Evolutionary conservation across 352 stramenopile genomes (phyloP).

Genomic region (Globisporangium solare): DNA sequence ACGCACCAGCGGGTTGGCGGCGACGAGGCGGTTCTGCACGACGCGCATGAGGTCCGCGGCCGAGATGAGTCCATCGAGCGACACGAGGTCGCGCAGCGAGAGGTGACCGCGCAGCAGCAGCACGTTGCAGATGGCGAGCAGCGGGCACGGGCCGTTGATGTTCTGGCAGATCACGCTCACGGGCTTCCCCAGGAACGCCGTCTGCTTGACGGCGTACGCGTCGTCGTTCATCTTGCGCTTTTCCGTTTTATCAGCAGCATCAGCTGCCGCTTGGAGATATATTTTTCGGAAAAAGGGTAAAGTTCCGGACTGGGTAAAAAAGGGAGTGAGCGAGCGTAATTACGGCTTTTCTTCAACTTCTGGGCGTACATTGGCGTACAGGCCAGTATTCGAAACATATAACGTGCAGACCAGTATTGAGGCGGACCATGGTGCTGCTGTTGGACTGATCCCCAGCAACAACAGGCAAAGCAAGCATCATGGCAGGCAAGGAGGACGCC

Average conservation of each 20-base stretch:
- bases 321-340: not conserved
- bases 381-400: too few species aligned
- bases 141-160: conserved; percentile 96
- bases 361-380: not conserved
- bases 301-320: not conserved
- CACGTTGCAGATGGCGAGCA: conserved; percentile 95
- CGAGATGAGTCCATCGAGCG: conserved; percentile 70
- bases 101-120: conserved; percentile 92
- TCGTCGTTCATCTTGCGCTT: conserved; percentile 41
- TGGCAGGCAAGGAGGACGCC: conserved; percentile 8
- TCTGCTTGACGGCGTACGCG: conserved; percentile 78
- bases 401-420: too few species aligned
- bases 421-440: too few species aligned
- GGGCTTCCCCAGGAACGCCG: conserved; percentile 69
- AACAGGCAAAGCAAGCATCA: not conserved
- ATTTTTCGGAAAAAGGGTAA: not conserved
- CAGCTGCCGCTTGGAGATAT: conserved; percentile 3
- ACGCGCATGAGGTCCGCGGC: conserved; percentile 90
- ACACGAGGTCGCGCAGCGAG: conserved; percentile 52
- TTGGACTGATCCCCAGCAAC: too few species aligned
- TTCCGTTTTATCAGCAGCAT: not conserved
- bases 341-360: not conserved
- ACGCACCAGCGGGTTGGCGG: conserved; percentile 67
- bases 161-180: conserved; percentile 95
- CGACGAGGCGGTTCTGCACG: conserved; percentile 85